These are phyloP conservation scores for Nannizzia gypsea DNA, from an alignment of 2,329 filamentous ascomycete genomes.

Conservation along the genomic window DNA sequence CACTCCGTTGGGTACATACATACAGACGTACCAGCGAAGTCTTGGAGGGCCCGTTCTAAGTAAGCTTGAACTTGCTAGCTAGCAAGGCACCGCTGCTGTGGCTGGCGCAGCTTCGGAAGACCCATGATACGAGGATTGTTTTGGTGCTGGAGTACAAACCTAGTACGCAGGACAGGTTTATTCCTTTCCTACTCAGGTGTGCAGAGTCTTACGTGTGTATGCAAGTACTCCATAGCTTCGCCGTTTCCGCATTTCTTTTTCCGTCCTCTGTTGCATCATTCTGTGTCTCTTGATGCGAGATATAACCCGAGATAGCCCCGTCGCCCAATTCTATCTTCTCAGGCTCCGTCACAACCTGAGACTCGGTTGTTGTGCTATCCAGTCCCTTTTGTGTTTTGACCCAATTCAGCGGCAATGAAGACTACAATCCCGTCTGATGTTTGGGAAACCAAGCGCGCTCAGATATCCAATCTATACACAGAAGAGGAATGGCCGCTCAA, in stretches of 20 bases:
- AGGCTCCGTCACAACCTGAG: not conserved
- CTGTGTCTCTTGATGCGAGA: conserved; percentile 3
- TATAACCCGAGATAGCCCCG: not conserved
- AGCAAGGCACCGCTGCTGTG: not conserved
- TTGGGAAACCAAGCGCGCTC: conserved; percentile 33
- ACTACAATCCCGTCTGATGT: conserved; percentile 33
- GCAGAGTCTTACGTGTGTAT: not conserved
- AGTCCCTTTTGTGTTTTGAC: conserved; percentile 1
- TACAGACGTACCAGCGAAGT: not conserved
- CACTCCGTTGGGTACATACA: not conserved
- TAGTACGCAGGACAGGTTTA: not conserved
- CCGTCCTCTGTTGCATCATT: not conserved
- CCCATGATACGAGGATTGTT: not conserved
- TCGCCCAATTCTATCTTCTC: not conserved
- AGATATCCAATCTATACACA: conserved; percentile 33
- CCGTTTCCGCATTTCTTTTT: conserved; percentile 2
- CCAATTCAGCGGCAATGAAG: conserved; percentile 23
- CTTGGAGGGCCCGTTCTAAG: not conserved
- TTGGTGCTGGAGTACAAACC: not conserved
- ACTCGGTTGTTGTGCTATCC: not conserved
- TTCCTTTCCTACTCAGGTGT: not conserved
- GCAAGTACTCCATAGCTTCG: conserved; percentile 1
- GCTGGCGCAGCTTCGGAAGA: not conserved
- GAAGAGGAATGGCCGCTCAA: conserved; percentile 37
- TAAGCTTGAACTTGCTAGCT: not conserved